Evolutionary conservation across 306 rosid species (phyloP).

Genomic region (Vigna angularis): DNA sequence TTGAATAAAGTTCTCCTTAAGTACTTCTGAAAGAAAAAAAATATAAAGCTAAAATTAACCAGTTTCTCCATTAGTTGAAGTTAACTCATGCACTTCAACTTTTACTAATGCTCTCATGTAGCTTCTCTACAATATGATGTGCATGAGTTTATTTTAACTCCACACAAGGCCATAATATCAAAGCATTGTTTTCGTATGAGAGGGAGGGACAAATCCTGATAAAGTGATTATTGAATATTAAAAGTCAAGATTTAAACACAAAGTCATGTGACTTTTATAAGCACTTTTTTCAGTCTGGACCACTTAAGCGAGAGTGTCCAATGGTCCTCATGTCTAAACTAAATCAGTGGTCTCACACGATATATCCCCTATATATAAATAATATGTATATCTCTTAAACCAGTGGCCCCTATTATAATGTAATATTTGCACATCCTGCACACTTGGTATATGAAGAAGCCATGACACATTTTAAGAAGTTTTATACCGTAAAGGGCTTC

Average conservation of each 20-base stretch:
- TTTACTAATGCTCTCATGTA: neutral
- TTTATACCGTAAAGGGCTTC: conserved; percentile 1
- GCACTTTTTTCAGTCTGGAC: neutral
- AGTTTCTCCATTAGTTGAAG: neutral
- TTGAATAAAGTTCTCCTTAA: neutral
- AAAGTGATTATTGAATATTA: neutral
- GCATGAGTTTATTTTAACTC: neutral
- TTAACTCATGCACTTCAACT: neutral
- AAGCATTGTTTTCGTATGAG: conserved; percentile 22
- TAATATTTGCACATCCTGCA: conserved; percentile 3
- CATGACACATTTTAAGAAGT: conserved; percentile 29
- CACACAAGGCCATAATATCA: neutral
- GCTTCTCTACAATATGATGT: neutral
- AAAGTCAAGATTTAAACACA: conserved; percentile 24
- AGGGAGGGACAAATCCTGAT: neutral
- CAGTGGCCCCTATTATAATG: neutral
- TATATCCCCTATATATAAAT: neutral
- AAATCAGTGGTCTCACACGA: conserved; percentile 21
- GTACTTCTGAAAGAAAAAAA: neutral
- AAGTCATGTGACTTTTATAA: neutral
- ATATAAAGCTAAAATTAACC: neutral
- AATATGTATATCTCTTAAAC: neutral
- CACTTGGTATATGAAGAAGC: conserved; percentile 6
- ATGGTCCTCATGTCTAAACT: neutral
- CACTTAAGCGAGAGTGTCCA: conserved; percentile 5